Conservation (phyloP, 1,284 basidiomycete genomes). For the Fomitopsis palustris region DNA sequence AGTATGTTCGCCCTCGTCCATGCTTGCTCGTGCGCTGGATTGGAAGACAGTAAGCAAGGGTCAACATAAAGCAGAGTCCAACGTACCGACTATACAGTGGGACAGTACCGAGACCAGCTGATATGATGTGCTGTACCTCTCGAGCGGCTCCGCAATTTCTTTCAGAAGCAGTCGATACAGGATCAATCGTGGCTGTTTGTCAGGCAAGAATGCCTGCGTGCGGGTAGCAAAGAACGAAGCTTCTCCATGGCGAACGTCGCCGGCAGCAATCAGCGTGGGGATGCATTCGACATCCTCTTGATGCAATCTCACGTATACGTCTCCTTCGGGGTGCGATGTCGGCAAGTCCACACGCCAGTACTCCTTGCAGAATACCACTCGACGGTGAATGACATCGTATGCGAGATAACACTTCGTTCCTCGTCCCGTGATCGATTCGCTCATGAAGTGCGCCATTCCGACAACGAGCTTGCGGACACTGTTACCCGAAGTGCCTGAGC, state of each 20-base stretch:
- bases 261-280: neutral
- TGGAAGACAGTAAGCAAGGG: neutral
- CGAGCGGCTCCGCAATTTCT: no score
- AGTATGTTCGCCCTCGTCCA: neutral
- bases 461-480: neutral
- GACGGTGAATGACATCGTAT: neutral
- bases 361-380: slow-evolving; percentile 7
- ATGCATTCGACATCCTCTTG: neutral
- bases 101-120: no score
- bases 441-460: neutral
- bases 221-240: no score
- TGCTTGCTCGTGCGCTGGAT: neutral
- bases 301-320: neutral
- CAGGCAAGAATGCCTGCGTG: no score
- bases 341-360: slow-evolving; percentile 4
- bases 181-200: no score
- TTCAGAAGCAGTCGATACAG: no score
- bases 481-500: neutral
- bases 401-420: slow-evolving; percentile 10
- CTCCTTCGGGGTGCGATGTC: slow-evolving; percentile 3
- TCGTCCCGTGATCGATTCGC: slow-evolving; percentile 3
- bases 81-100: no score
- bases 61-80: neutral
- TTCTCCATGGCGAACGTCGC: no score
- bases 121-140: no score